Evolutionary conservation across 768 basidiomycete genomes (phyloP), one percentile per base, ranked within the genome.

Genomic region (Galerina sulciceps): DNA sequence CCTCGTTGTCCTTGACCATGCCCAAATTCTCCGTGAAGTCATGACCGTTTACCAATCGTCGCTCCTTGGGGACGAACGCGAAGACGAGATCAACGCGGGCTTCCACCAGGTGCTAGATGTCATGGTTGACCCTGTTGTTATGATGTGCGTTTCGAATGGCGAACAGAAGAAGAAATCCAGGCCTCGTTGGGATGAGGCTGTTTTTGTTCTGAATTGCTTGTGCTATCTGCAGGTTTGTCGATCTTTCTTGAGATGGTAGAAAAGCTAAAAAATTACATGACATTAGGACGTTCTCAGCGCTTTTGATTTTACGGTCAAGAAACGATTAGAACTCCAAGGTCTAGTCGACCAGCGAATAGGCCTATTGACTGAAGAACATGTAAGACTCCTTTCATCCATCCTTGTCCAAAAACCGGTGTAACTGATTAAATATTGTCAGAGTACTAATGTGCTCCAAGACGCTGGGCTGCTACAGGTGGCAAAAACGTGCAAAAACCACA

Each of bases 21-120:
- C 85, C 0, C 90, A 93, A 60, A 86, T 93, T 56, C 79, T 99
- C 9, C 87, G 91, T 11, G 94, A 98, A 70, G 86, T 97, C 62
- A 90, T 96, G 86, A 73, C 80, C 0, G 94, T 97, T 5, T 96
- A 96, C 71, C 87, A 92, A 35, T 90, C 91, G 0, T 95, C 95
- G 0, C 81, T 96, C 31, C 77, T 94, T 10, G 90, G 87, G 10
- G 85, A 87, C 31, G 84, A 86, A 59, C 76, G 81, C 41, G 71
- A 76, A 41, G 73, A 67, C 13, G 76, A 78, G 45, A 69, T 76
- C 52, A 70, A 64, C 23, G 69, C 77, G 5, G 78, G 79, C 2
- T 92, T 95, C 67, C 76, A 81, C n/a, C 83, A 83, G 34, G 88
- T 96, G 17, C 74, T 97, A 20, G 89, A 94, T 62, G 83, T 89